A percentile compares a stretch with the other conserved stretches of the same genome.
Conservation (phyloP, 352 stramenopile species). For the Halophytophthora polymorphica region DNA sequence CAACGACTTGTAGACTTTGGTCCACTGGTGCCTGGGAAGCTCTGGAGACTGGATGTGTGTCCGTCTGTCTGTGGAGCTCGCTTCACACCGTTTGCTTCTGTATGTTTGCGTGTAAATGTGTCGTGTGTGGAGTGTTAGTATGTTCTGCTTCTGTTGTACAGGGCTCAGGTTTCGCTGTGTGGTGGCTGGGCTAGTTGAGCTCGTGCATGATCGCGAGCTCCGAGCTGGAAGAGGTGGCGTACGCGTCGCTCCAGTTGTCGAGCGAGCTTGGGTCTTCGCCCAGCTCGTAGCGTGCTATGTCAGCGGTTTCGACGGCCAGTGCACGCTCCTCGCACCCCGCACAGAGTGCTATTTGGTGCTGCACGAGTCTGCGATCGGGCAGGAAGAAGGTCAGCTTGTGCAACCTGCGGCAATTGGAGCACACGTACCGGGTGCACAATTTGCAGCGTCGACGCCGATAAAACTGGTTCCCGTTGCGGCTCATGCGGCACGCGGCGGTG, state of each 20-base stretch:
- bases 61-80: too few relatives aligned
- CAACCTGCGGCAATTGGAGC: constrained; percentile 31
- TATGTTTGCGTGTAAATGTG: too few relatives aligned
- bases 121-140: too few relatives aligned
- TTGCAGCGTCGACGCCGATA: constrained; percentile 22
- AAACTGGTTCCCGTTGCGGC: constrained; percentile 8
- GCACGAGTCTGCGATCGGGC: constrained; percentile 19
- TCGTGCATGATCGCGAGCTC: constrained; percentile 20
- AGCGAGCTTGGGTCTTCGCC: constrained; percentile 7
- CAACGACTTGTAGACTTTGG: too few relatives aligned
- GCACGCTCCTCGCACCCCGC: constrained; percentile 15
- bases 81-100: too few relatives aligned
- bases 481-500: constrained; percentile 10
- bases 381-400: constrained; percentile 30
- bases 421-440: constrained; percentile 37
- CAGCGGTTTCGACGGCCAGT: constrained; percentile 8
- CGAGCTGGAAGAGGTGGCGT: constrained; percentile 24
- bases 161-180: too few relatives aligned
- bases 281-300: constrained; percentile 21
- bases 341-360: constrained; percentile 25
- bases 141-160: too few relatives aligned
- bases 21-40: too few relatives aligned
- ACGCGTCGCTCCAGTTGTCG: constrained; percentile 25
- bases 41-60: too few relatives aligned
- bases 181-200: too few relatives aligned